Base-by-base conservation (phyloP, 2,329 filamentous ascomycete species). In the Colletotrichum cordylinicola region DNA sequence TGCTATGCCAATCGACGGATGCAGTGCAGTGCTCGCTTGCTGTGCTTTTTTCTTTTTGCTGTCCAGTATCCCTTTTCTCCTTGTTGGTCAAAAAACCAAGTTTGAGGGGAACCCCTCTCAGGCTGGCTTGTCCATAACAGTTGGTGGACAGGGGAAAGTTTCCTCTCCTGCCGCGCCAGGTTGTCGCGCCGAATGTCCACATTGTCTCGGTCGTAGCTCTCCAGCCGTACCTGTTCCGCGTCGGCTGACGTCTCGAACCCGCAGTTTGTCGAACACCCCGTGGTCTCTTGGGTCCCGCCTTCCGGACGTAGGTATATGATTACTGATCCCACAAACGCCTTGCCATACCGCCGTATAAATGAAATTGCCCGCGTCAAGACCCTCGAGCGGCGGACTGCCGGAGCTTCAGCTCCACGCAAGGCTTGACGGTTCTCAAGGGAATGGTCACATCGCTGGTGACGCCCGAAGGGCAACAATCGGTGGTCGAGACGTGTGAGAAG, bases 11-110 rank as follows among this genome's bases (percentile, higher is more conserved):
- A 8, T 29, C 29, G 29, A 29, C 6, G 29, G 29, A 29, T 29
- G 29, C 29, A 29, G 60, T 64, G 21, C 60, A 15, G 35, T 29
- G 70, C 74, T 74, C 74, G 74, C 74, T 76, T 58, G 74, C 74
- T 69, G 64, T 76, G 74, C 60, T 52, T 71, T 66, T 62, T 52
- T 24, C 24, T 29, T 52, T 62, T 56, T 62, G 61, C n/a, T 31
- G 18, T 48, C 39, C 31, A 21, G 12, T 33, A 8, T 39, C 67
- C 15, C 68, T 24, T 24, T n/a, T 18, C n/a, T 48, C 37, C 56
- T 29, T 65, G 43, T 52, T 52, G 43, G 43, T 52, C 3, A 21
- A 52, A 52, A 12, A 52, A 13, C 10, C 43, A n/a, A 52, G n/a
- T 21, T 52, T 52, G 43, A 52, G 43, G n/a, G n/a, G 43, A 52